Conservation (phyloP, 805 yeast species). For the Candida multigemmis region DNA sequence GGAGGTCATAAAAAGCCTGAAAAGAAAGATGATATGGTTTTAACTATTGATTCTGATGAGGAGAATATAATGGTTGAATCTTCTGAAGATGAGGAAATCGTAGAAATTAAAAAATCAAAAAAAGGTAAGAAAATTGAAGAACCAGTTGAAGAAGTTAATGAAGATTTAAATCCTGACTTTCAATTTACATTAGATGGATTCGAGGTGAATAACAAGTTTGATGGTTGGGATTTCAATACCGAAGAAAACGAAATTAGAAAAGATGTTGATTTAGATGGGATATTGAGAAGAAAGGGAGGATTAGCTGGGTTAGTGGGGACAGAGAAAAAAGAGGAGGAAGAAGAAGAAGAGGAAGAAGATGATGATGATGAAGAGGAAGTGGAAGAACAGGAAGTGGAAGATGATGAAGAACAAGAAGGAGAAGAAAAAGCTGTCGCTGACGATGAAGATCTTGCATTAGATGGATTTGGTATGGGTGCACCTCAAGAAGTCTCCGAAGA, state of each 20-base stretch:
- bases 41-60: conserved; percentile 66
- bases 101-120: conserved; percentile 10
- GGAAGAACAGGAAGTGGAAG: conserved; percentile 15
- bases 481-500: conserved; percentile 12
- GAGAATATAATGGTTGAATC: conserved; percentile 16
- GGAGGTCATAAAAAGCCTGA: neutral
- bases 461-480: conserved; percentile 41
- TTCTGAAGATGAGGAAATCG: conserved; percentile 10
- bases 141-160: conserved; percentile 24
- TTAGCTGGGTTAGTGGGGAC: conserved; percentile 45
- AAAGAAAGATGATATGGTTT: conserved; percentile 44
- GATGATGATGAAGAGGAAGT: conserved; percentile 13
- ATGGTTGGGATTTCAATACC: conserved; percentile 81
- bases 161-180: conserved; percentile 67
- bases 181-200: conserved; percentile 58
- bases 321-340: conserved; percentile 16
- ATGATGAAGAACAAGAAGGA: conserved; percentile 26
- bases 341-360: conserved; percentile 11
- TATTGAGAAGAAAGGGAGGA: conserved; percentile 80
- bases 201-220: conserved; percentile 36
- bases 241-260: conserved; percentile 22
- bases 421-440: conserved; percentile 18
- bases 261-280: conserved; percentile 77
- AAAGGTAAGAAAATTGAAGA: conserved; percentile 6
- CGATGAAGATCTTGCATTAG: conserved; percentile 33